Base-by-base conservation (phyloP, 352 stramenopile genomes). In the Pythium scleroteichum region DNA sequence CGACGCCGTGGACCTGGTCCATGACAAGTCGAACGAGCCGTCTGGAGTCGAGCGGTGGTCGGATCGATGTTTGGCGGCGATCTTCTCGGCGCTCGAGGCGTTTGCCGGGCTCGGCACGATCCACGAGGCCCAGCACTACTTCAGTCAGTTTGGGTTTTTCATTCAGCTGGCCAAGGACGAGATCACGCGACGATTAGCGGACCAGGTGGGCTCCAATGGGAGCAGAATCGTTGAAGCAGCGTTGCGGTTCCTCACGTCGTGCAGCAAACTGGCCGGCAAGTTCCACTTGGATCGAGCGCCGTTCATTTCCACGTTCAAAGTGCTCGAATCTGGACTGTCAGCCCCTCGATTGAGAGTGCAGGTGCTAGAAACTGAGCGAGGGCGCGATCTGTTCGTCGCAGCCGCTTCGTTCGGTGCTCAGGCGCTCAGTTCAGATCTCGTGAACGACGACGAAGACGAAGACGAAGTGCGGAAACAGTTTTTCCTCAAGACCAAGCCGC, bases 391-490 rank as follows among this genome's bases (percentile, higher is more conserved):
- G 9, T 41, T 88, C 1, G 41, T 71, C 10, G 53, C 74, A 1
- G 57, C 79, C 7, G 47, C 73, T 17, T 8, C 38, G 35, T 87
- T 85, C 24, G 65, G 76, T 19, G 29, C 41, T 7, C 58, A 73
- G 53, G 40, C 78, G 26, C 33, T 81, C 19, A 13, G 19, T 8
- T 67, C 68, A 20, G 64, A 66, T 9, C 44, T 88, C 16, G 16
- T 88, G 29, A 27, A 58, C 20, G 69, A 87, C 48, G 76, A 87
- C 46, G 46, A 79, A 62, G 78, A 88, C 61, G 75, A 90, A 8
- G 78, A 78, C 1, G 76, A 87, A 17, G 47, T 73, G 0, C 45
- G n/a, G 44, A 50, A 33, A 23, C 60, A 52, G 48, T 63, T 74
- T 17, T 61, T 76, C 10, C 33, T 46, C 22, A n/a, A 38, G 19